phyloP scores from a whole-genome alignment of 768 basidiomycete species.

The Lentinula boryana region DNA sequence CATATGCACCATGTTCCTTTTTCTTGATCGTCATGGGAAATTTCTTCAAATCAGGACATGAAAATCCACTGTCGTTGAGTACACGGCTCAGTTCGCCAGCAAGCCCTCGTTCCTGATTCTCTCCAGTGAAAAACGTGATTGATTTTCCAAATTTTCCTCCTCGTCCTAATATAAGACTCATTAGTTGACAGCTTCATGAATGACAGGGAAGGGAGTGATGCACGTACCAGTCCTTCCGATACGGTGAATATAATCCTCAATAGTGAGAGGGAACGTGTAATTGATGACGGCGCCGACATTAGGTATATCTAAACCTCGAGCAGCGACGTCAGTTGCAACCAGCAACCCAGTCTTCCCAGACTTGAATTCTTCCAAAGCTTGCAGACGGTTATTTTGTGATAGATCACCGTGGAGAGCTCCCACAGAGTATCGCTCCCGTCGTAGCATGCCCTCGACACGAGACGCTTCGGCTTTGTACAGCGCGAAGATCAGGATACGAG shows the following conservation, averaged over 20 bases:
- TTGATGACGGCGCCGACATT: conserved; percentile 93
- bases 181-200: neutral
- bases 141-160: conserved; percentile 87
- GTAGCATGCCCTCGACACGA: conserved; percentile 78
- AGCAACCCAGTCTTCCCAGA: conserved; percentile 70
- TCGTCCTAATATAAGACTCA: conserved; percentile 47
- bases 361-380: conserved; percentile 77
- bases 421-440: conserved; percentile 68
- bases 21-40: conserved; percentile 99
- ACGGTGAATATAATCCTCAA: conserved; percentile 89
- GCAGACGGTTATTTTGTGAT: conserved; percentile 78
- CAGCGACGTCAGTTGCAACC: conserved; percentile 97
- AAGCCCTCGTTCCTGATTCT: conserved; percentile 72
- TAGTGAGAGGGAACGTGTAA: conserved; percentile 95
- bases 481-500: conserved; percentile 86
- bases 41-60: conserved; percentile 63
- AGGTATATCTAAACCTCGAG: conserved; percentile 95
- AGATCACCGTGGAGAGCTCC: conserved; percentile 88
- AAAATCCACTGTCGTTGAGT: conserved; percentile 80
- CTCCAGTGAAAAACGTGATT: conserved; percentile 96
- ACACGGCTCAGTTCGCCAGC: conserved; percentile 94
- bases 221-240: conserved; percentile 79
- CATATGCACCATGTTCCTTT: conserved; percentile 86
- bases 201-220: conserved; percentile 7
- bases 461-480: conserved; percentile 97